A percentile compares a stretch with the other conserved stretches of the same genome.
Evolutionary conservation across 139 green algal species (phyloP).

Genomic region (Chlamydomonas sp.): DNA sequence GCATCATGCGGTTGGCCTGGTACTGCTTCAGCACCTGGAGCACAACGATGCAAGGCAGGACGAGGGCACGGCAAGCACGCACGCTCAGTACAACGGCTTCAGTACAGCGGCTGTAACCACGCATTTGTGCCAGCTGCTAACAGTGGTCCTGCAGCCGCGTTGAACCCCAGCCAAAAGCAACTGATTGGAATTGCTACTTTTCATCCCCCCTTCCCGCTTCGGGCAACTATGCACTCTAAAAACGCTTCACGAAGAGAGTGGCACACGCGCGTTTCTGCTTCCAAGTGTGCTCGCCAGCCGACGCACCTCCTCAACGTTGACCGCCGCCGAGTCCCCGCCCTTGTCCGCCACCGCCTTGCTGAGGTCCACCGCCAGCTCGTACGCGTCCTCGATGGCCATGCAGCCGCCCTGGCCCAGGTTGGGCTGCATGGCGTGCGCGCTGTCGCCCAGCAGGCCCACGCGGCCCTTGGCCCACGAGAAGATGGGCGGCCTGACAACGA

Average conservation of each 20-base stretch:
- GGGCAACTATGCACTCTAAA: no score
- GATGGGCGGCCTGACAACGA: conserved; percentile 63
- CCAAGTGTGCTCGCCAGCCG: no score
- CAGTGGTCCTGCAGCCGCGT: no score
- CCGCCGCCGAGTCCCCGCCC: neutral
- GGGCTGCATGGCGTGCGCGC: conserved; percentile 98
- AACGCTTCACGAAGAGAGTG: no score
- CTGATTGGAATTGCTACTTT: no score
- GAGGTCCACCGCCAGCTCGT: conserved; percentile 76
- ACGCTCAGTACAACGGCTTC: neutral
- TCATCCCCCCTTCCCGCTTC: no score
- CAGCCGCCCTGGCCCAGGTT: conserved; percentile 97
- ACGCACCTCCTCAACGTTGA: neutral
- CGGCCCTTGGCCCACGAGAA: conserved; percentile 86
- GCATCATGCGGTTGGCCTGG: conserved; percentile 75
- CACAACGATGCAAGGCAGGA: neutral
- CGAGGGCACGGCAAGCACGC: neutral
- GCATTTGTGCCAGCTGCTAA: neutral
- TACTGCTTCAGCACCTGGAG: conserved; percentile 59
- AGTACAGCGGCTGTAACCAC: neutral
- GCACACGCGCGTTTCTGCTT: no score
- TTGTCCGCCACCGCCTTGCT: conserved; percentile 40
- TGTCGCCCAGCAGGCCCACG: conserved; percentile 94
- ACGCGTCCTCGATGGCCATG: conserved; percentile 94
- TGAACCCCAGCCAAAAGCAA: no score